Evolutionary conservation across 2,329 filamentous ascomycete genomes (phyloP).

Genomic region (Phoma sp.): DNA sequence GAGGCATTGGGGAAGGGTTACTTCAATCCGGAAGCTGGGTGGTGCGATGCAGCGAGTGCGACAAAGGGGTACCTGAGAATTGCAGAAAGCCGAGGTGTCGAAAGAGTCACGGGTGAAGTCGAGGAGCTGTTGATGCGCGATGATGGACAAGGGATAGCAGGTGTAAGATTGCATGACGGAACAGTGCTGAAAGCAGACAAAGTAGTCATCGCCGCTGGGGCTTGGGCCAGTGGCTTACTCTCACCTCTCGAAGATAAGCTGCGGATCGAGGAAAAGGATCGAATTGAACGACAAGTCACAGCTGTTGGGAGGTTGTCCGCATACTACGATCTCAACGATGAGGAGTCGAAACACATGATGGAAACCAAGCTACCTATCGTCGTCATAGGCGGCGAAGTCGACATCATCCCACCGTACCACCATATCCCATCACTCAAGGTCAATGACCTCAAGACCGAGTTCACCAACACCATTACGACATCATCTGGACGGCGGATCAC

Average conservation of each 20-base stretch:
- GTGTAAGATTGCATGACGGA: constrained; percentile 59
- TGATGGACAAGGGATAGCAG: constrained; percentile 41
- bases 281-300: constrained; percentile 59
- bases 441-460: constrained; percentile 63
- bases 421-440: constrained; percentile 62
- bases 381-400: constrained; percentile 55
- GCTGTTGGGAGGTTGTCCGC: constrained; percentile 67
- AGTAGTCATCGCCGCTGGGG: constrained; percentile 62
- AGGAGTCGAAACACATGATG: constrained; percentile 52
- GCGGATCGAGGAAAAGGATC: constrained; percentile 52
- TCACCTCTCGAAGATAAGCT: constrained; percentile 56
- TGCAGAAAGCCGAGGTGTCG: constrained; percentile 54
- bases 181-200: constrained; percentile 58
- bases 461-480: constrained; percentile 60
- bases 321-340: constrained; percentile 60
- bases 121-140: constrained; percentile 52
- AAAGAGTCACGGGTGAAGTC: constrained; percentile 54
- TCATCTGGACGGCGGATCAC: constrained; percentile 61
- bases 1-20: constrained; percentile 49
- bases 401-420: constrained; percentile 58
- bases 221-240: constrained; percentile 62
- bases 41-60: constrained; percentile 59
- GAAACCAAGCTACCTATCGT: constrained; percentile 62
- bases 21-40: constrained; percentile 60
- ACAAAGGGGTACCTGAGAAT: constrained; percentile 54